Evolutionary conservation across 2,329 filamentous ascomycete genomes (phyloP).

Genomic region (Cytospora leucostoma): DNA sequence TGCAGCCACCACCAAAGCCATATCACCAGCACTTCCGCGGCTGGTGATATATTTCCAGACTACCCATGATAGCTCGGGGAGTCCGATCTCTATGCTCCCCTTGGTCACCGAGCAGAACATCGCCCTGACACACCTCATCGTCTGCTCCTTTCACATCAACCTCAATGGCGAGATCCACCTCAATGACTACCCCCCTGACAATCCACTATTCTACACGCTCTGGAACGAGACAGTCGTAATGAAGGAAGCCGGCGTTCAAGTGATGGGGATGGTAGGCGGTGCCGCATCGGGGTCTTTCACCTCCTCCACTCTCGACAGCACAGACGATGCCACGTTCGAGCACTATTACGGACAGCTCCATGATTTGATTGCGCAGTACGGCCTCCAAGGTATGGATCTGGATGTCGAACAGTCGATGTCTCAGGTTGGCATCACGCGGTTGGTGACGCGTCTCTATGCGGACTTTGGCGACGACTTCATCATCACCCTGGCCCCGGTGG

Average conservation of each 20-base stretch:
- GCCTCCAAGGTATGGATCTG: slow-evolving; percentile 71
- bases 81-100: slow-evolving; percentile 55
- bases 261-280: slow-evolving; percentile 86
- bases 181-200: slow-evolving; percentile 75
- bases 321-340: slow-evolving; percentile 62
- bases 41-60: slow-evolving; percentile 59
- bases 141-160: slow-evolving; percentile 86
- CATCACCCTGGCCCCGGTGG: slow-evolving; percentile 80
- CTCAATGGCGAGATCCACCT: slow-evolving; percentile 68
- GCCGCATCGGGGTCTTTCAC: slow-evolving; percentile 75
- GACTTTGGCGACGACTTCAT: slow-evolving; percentile 73
- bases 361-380: slow-evolving; percentile 61
- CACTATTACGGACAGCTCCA: slow-evolving; percentile 70
- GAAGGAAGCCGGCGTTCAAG: slow-evolving; percentile 72
- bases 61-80: slow-evolving; percentile 47
- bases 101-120: slow-evolving; percentile 51
- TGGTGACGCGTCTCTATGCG: slow-evolving; percentile 66
- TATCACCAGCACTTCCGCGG: slow-evolving; percentile 41
- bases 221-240: slow-evolving; percentile 78
- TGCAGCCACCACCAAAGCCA: background rate
- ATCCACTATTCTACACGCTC: slow-evolving; percentile 67
- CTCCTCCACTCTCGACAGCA: slow-evolving; percentile 56
- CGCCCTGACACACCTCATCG: slow-evolving; percentile 74
- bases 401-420: slow-evolving; percentile 80
- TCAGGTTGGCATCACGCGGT: slow-evolving; percentile 63